phyloP scores from a whole-genome alignment of 2,329 filamentous ascomycete genomes.

The Trichoderma koningii region DNA sequence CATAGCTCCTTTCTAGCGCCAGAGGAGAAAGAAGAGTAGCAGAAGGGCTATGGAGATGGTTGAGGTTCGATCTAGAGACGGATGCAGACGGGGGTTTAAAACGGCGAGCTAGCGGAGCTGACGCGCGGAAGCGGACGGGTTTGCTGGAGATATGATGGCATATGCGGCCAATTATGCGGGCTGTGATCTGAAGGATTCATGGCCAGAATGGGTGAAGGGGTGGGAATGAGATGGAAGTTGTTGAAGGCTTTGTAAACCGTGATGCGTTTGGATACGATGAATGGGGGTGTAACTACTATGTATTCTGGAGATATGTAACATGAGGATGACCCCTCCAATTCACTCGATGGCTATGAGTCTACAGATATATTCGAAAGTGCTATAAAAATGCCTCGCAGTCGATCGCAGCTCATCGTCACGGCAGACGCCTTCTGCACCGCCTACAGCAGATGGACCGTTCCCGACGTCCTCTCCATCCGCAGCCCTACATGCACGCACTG shows the following conservation, averaged over 20 bases:
- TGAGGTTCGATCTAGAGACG: not conserved
- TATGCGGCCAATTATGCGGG: not conserved
- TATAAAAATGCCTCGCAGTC: not conserved
- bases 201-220: not conserved
- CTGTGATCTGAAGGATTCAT: not conserved
- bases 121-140: not conserved
- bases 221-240: not conserved
- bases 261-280: not conserved
- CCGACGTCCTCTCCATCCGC: not conserved
- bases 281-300: not conserved
- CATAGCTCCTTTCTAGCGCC: not conserved
- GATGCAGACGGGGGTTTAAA: not conserved
- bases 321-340: no score
- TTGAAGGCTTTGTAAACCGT: not conserved
- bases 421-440: not conserved
- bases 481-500: not conserved
- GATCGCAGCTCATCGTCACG: not conserved
- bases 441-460: not conserved
- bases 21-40: no score
- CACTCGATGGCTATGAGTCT: no score
- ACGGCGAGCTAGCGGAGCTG: slow-evolving; percentile 5
- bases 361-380: no score
- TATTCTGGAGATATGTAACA: not conserved
- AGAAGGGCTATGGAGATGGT: not conserved
- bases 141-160: not conserved